Percentiles rank a stretch among this genome's conserved stretches.
Conservation (phyloP, 768 basidiomycete species). For the Hydnomerulius pinastri region DNA sequence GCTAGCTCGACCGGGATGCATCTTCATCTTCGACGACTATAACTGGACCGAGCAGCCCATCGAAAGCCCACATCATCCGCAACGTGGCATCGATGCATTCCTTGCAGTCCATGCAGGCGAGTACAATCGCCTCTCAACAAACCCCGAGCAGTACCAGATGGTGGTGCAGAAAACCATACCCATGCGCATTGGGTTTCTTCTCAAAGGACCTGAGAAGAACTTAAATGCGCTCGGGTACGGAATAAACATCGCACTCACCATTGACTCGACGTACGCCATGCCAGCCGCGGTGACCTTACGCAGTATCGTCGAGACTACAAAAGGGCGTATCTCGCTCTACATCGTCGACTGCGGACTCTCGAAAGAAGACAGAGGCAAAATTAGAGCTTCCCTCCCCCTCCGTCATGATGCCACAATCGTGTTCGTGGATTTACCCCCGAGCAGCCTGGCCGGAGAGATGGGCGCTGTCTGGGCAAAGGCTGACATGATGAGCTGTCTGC, state of each 20-base stretch:
- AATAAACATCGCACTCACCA: conserved; percentile 47
- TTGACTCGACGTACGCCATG: conserved; percentile 48
- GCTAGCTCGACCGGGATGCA: conserved; percentile 48
- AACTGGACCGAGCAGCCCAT: conserved; percentile 50
- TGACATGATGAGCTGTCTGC: conserved; percentile 46
- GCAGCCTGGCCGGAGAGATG: conserved; percentile 26
- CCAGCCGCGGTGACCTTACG: conserved; percentile 49
- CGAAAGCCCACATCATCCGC: conserved; percentile 54
- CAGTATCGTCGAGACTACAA: conserved; percentile 39
- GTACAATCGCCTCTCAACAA: conserved; percentile 42
- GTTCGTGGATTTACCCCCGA: conserved; percentile 41
- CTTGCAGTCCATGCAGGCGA: conserved; percentile 51
- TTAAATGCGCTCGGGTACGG: conserved; percentile 41
- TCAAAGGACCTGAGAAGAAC: conserved; percentile 4
- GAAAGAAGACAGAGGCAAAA: conserved; percentile 33
- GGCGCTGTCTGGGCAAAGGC: conserved; percentile 52
- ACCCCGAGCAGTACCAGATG: conserved; percentile 47
- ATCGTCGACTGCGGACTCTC: conserved; percentile 49
- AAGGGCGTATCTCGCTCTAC: conserved; percentile 48
- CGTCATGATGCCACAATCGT: conserved; percentile 38
- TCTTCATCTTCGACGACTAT: conserved; percentile 62
- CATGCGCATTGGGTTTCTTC: conserved; percentile 55
- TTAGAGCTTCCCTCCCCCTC: conserved; percentile 31
- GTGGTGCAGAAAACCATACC: conserved; percentile 50
- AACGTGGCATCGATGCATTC: conserved; percentile 58